Percentiles rank a stretch among this genome's conserved stretches.
phyloP scores from a whole-genome alignment of 129 eudicot genomes.

The Lonicera japonica region DNA sequence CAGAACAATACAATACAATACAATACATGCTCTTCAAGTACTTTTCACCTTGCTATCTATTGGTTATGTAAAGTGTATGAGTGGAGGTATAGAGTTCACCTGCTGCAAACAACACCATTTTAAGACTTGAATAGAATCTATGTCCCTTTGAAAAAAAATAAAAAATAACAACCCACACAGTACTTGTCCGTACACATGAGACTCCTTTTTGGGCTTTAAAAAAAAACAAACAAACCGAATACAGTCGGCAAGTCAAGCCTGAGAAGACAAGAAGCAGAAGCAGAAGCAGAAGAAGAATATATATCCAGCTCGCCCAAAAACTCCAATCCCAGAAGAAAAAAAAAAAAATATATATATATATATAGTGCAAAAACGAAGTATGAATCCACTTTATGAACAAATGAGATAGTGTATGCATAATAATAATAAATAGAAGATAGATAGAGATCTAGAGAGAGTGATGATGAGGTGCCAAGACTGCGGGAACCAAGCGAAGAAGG shows the following conservation, averaged over 20 bases:
- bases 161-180: background rate
- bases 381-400: background rate
- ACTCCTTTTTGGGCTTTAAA: background rate
- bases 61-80: too few relatives aligned
- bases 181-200: conserved; percentile 12
- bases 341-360: too few relatives aligned
- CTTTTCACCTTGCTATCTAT: too few relatives aligned
- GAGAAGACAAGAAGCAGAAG: background rate
- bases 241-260: background rate
- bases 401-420: background rate
- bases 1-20: too few relatives aligned
- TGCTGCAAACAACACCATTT: too few relatives aligned
- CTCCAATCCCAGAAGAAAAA: background rate
- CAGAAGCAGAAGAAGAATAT: too few relatives aligned
- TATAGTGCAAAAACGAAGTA: too few relatives aligned
- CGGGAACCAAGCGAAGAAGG: conserved; percentile 87
- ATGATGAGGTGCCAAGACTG: conserved; percentile 73
- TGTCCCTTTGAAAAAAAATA: too few relatives aligned
- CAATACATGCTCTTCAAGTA: too few relatives aligned
- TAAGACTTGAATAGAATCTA: too few relatives aligned
- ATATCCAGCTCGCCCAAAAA: too few relatives aligned
- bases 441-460: background rate
- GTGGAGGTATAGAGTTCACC: too few relatives aligned
- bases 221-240: background rate
- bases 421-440: background rate